Evolutionary conservation across 345 rosid genomes (phyloP).

Genomic region (Mangifera indica): DNA sequence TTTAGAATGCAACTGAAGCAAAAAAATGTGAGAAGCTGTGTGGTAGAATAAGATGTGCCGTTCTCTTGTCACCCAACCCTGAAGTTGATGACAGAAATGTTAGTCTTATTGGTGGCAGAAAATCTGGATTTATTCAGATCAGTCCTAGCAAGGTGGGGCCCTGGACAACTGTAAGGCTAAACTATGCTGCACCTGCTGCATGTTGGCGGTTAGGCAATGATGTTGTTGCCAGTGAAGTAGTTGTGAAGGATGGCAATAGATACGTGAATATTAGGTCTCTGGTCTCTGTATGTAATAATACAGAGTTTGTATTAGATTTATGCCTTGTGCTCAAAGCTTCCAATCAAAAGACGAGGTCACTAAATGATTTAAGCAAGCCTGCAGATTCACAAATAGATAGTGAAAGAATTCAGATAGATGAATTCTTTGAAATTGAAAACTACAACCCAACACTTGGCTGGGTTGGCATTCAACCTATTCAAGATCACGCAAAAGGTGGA

Average conservation of each 20-base stretch:
- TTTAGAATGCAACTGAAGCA: conserved; percentile 48
- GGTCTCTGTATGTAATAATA: conserved; percentile 67
- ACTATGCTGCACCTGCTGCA: conserved; percentile 97
- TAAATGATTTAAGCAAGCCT: conserved; percentile 26
- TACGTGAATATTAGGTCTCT: conserved; percentile 84
- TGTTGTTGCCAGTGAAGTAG: conserved; percentile 95
- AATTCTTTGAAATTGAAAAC: conserved; percentile 51
- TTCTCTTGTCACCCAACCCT: conserved; percentile 54
- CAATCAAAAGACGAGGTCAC: conserved; percentile 21
- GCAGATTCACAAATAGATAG: conserved; percentile 32
- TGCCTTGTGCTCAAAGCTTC: conserved; percentile 57
- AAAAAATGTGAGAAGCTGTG: conserved; percentile 32
- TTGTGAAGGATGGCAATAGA: conserved; percentile 74
- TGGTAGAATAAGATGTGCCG: conserved; percentile 75
- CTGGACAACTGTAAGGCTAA: conserved; percentile 92
- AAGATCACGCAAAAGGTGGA: conserved; percentile 25
- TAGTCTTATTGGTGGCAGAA: conserved; percentile 32
- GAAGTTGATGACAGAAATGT: conserved; percentile 47
- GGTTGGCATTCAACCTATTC: conserved; percentile 35
- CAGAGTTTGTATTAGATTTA: conserved; percentile 67
- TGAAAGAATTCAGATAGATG: conserved; percentile 36
- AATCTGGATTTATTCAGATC: conserved; percentile 85
- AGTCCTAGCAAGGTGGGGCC: conserved; percentile 92
- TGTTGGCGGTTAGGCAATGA: conserved; percentile 92
- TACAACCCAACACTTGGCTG: conserved; percentile 48